phyloP scores from a whole-genome alignment of 208 protist genomes.

The Trypanosoma rangeli region DNA sequence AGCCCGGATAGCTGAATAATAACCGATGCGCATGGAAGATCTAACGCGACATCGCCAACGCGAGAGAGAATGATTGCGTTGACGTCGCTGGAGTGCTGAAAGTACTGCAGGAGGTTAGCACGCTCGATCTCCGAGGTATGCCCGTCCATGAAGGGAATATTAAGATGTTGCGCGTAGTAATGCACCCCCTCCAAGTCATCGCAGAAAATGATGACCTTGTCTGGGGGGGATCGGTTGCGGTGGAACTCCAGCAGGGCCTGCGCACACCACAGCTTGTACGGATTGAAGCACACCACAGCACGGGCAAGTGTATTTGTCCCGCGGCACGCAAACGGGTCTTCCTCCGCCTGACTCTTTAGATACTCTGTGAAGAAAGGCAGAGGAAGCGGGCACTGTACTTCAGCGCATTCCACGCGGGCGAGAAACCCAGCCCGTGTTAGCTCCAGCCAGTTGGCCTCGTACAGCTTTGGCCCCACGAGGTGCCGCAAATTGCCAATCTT shows the following conservation, averaged over 20 bases:
- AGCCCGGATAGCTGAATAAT: slow-evolving; percentile 99
- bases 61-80: slow-evolving; percentile 97
- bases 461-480: slow-evolving; percentile 99
- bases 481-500: slow-evolving; percentile 97
- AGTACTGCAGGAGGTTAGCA: slow-evolving; percentile 80
- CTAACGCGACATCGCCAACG: slow-evolving; percentile 97
- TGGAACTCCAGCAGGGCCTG: slow-evolving; percentile 96
- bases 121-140: slow-evolving; percentile 83
- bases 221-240: slow-evolving; percentile 87
- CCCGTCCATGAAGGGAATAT: slow-evolving; percentile 88
- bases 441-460: slow-evolving; percentile 99
- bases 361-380: slow-evolving; percentile 66
- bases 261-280: slow-evolving; percentile 89
- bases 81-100: slow-evolving; percentile 68
- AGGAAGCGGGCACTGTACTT: slow-evolving; percentile 98
- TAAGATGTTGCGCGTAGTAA: slow-evolving; percentile 80
- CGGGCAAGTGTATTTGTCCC: slow-evolving; percentile 16
- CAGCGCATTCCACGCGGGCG: slow-evolving; percentile 97
- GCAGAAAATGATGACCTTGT: slow-evolving; percentile 94
- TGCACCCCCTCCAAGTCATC: slow-evolving; percentile 84
- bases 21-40: slow-evolving; percentile 99
- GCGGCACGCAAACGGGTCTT: slow-evolving; percentile 7
- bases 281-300: slow-evolving; percentile 84
- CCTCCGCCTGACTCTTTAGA: slow-evolving; percentile 15
- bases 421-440: slow-evolving; percentile 95